Evolutionary conservation across 2,329 filamentous ascomycete genomes (phyloP), one percentile per base, ranked within the genome.

Genomic region (Colletotrichum agaves): DNA sequence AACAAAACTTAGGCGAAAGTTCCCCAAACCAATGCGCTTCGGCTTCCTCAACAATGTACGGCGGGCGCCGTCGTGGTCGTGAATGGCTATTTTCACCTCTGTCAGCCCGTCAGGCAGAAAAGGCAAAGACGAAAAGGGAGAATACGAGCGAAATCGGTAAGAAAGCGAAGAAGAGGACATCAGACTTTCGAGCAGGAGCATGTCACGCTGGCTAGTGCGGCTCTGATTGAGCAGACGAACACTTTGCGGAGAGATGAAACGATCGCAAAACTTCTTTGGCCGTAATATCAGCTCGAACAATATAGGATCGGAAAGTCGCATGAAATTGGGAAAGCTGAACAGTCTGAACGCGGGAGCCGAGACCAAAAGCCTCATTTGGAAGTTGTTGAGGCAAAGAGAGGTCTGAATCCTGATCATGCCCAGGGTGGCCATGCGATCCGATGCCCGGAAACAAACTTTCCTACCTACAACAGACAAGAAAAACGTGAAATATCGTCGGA

Each of bases 141-240:
- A 44, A 47, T 43, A 23, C 17, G 39, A 50, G 33, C 33, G 47
- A 49, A 49, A 35, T 65, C 23, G 23, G 27, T 12, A 4, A 49
- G 27, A 33, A 33, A 43, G 11, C 35, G 12, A 55, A 8, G 13
- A 10, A 35, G 33, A 17, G 21, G 13, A 31, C 27, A 35, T 11
- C 41, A 55, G 47, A 49, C 52, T 60, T 60, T 53, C 4, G 61
- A 60, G 53, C 61, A 44, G 61, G 47, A 46, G 46, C 60, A 62
- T 49, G 53, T 46, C 61, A 59, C 52, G 46, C 31, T 11, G 31
- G 52, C 60, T 67, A 44, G 46, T 58, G 60, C 60, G n/a, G 39
- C 47, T 23, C 33, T 60, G 37, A 13, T 49, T 50, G 61, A 68
- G 65, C 39, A 68, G 65, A 68, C 27, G 65, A 68, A 68, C 65